Evolutionary conservation across 2,329 filamentous ascomycete species (phyloP), one percentile per base, ranked within the genome.

Genomic region (Orbilia javanica): DNA sequence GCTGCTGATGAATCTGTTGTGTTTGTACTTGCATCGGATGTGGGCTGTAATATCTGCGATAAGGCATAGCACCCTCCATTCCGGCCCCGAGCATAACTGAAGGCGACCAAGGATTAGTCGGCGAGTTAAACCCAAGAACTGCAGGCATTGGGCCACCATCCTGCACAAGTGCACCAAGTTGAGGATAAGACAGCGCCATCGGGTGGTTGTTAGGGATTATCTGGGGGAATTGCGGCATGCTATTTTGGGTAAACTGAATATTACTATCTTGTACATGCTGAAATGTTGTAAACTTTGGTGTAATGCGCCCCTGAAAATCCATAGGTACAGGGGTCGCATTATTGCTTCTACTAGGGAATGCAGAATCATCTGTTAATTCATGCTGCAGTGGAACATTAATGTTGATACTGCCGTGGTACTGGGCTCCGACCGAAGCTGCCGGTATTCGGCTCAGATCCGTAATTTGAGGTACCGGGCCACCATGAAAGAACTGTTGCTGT

Each of bases 141-240:
- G 74, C 74, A 31, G 74, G 74, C 74, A 78, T 78, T 5, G 74
- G 74, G 1, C 74, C 74, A n/a, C 74, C 74, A 71, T 78, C 74
- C 27, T 78, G 74, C n/a, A 78, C 74, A 11, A 78, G 46, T 4
- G 74, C 74, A 13, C 74, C 67, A 11, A 78, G 62, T 34, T 78
- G 74, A 22, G 74, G 52, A 48, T 78, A 78, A 3, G 74, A 78
- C 13, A 78, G 25, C 5, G 52, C 60, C 44, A 65, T 55, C 4
- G 68, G 66, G 36, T 68, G 70, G 11, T 71, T 62, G n/a, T 69
- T 39, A 7, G 55, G 50, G 10, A 71, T 27, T 13, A 68, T 50
- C 22, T 62, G 50, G 20, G 62, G 67, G 13, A 78, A 63, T 20
- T 78, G 74, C 5, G 44, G 52, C 13, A 72, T 27, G 13, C 7